A percentile compares a stretch with the other conserved stretches of the same genome.
phyloP scores from a whole-genome alignment of 2,329 filamentous ascomycete species.

The Colletotrichum somersetense region DNA sequence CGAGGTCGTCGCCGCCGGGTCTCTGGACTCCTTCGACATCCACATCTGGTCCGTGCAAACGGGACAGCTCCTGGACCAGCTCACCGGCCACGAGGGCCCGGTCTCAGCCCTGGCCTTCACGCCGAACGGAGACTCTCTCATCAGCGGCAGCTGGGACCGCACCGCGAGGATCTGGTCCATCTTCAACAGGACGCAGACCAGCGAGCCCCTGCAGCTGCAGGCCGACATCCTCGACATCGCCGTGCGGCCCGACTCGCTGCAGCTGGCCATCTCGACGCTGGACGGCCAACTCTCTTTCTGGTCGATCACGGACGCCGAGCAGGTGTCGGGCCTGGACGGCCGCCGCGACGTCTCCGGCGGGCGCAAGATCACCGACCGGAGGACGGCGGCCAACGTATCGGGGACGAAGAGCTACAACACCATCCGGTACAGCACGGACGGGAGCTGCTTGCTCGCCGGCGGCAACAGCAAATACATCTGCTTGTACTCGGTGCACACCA shows the following conservation, averaged over 20 bases:
- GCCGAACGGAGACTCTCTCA: constrained; percentile 83
- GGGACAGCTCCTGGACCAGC: constrained; percentile 89
- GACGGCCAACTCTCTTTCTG: constrained; percentile 97
- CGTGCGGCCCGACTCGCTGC: constrained; percentile 89
- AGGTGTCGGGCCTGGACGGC: constrained; percentile 88
- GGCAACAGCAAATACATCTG: constrained; percentile 99
- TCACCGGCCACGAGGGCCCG: constrained; percentile 94
- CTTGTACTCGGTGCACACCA: constrained; percentile 93
- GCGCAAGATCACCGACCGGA: constrained; percentile 86
- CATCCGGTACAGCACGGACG: constrained; percentile 92
- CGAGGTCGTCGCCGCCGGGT: constrained; percentile 95
- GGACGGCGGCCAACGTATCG: constrained; percentile 90
- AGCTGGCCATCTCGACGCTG: constrained; percentile 90
- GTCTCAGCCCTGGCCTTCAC: constrained; percentile 91
- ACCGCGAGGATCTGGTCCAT: constrained; percentile 97
- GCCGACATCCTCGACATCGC: constrained; percentile 90
- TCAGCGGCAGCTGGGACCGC: constrained; percentile 96
- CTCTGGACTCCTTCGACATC: constrained; percentile 95
- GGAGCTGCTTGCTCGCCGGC: constrained; percentile 87
- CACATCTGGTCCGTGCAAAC: constrained; percentile 99
- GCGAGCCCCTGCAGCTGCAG: constrained; percentile 91
- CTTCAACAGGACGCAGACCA: constrained; percentile 93
- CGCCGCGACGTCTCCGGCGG: constrained; percentile 94
- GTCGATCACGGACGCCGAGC: constrained; percentile 88
- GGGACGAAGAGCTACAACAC: constrained; percentile 92